These are phyloP conservation scores for Clausena lansium DNA, from an alignment of 345 rosid species.

Conservation along the genomic window DNA sequence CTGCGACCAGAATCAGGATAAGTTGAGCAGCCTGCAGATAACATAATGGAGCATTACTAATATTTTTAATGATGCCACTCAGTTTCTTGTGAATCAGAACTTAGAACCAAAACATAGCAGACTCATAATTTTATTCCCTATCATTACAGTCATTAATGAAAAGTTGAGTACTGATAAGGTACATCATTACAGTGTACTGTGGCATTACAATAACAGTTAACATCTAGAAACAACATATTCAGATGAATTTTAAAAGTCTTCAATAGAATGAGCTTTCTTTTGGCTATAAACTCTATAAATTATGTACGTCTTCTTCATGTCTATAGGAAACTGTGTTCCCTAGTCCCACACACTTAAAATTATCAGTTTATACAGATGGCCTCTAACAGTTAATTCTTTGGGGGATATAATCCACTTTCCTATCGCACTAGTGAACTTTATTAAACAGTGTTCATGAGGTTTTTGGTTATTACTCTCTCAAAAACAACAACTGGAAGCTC, in stretches of 20 bases:
- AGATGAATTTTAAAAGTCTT: too few species aligned
- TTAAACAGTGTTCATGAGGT: neutral
- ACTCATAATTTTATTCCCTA: neutral
- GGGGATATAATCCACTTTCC: neutral
- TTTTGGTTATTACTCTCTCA: slow-evolving; percentile 76
- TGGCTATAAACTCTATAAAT: too few species aligned
- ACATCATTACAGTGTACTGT: neutral
- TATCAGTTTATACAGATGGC: neutral
- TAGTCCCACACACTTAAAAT: neutral
- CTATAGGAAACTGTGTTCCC: neutral
- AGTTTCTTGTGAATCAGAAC: slow-evolving; percentile 7
- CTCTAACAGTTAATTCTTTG: neutral
- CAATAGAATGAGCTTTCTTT: too few species aligned
- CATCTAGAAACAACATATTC: too few species aligned
- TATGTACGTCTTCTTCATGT: neutral
- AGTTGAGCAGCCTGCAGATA: slow-evolving; percentile 72
- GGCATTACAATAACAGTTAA: too few species aligned
- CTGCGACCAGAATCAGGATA: slow-evolving; percentile 95
- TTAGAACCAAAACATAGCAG: neutral
- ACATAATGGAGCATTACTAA: slow-evolving; percentile 13
- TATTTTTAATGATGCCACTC: slow-evolving; percentile 18
- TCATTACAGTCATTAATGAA: neutral
- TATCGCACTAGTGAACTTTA: slow-evolving; percentile 3
- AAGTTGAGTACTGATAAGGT: neutral
- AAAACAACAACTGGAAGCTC: slow-evolving; percentile 70